Percentiles rank a stretch among this genome's conserved stretches.
phyloP scores from a whole-genome alignment of 2,329 filamentous ascomycete species.

The Monosporascus sp. region DNA sequence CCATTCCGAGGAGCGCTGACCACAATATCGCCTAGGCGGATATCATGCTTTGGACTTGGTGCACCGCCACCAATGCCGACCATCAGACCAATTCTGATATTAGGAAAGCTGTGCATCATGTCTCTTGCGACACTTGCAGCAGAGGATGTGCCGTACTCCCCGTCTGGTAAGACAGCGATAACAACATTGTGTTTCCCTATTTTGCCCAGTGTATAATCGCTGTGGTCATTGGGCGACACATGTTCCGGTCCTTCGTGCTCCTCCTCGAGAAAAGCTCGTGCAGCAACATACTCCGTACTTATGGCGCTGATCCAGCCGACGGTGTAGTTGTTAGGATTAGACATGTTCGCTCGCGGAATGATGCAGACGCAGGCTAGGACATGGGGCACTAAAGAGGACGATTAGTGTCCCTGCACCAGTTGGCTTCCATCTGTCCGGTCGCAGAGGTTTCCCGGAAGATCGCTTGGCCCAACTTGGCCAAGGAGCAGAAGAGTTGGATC shows the following conservation, averaged over 20 bases:
- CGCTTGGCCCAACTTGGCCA: too few species aligned
- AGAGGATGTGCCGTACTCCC: conserved; percentile 26
- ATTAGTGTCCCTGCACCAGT: too few species aligned
- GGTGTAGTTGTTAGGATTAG: conserved; percentile 3
- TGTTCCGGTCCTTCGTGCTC: conserved; percentile 4
- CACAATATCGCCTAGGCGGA: conserved; percentile 21
- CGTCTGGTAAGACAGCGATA: conserved; percentile 13
- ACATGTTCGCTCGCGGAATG: too few species aligned
- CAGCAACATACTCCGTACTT: conserved; percentile 12
- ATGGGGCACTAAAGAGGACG: too few species aligned
- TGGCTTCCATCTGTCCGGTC: too few species aligned
- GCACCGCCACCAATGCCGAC: conserved; percentile 35
- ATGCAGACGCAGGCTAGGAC: too few species aligned
- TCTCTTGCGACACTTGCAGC: conserved; percentile 26
- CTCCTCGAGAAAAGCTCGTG: conserved; percentile 14
- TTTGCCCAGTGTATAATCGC: not conserved
- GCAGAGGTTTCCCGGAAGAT: too few species aligned
- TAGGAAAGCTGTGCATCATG: conserved; percentile 25
- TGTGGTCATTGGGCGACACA: conserved; percentile 4
- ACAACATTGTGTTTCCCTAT: conserved; percentile 17
- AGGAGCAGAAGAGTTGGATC: too few species aligned
- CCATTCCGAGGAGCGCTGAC: conserved; percentile 10
- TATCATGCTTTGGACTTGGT: conserved; percentile 2
- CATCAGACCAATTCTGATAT: conserved; percentile 34
- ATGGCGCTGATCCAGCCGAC: conserved; percentile 17